phyloP scores from a whole-genome alignment of 768 basidiomycete genomes.

The Candolleomyces efflorescens region DNA sequence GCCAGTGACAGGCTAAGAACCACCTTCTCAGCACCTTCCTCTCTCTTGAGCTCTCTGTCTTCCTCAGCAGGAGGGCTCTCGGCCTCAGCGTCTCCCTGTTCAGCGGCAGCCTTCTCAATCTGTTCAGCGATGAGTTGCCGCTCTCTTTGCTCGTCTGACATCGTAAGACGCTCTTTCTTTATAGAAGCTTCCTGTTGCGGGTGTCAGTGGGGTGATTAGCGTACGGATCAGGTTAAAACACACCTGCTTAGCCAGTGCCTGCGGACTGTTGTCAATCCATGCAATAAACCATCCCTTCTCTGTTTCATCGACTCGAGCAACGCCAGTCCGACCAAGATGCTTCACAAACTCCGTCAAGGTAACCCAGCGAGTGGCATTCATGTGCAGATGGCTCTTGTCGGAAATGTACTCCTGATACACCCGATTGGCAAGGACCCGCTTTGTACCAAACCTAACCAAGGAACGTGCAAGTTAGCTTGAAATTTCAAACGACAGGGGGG shows the following conservation, averaged over 20 bases:
- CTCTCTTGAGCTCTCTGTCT: conserved; percentile 54
- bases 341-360: conserved; percentile 96
- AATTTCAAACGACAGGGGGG: not conserved
- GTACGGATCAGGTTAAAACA: conserved; percentile 16
- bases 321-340: conserved; percentile 78
- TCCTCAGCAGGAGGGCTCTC: conserved; percentile 43
- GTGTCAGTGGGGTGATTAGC: conserved; percentile 7
- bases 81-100: conserved; percentile 31
- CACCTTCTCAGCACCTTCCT: conserved; percentile 69
- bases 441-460: conserved; percentile 74
- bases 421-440: conserved; percentile 89
- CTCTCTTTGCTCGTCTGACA: conserved; percentile 94
- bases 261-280: conserved; percentile 97
- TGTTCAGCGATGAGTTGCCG: conserved; percentile 87
- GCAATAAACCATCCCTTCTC: conserved; percentile 98
- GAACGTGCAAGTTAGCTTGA: conserved; percentile 4
- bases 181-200: conserved; percentile 63
- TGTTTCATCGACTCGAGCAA: conserved; percentile 94
- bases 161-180: conserved; percentile 90
- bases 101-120: conserved; percentile 78
- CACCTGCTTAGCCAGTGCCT: conserved; percentile 87
- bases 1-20: conserved; percentile 61
- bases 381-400: conserved; percentile 92
- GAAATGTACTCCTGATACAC: conserved; percentile 98
- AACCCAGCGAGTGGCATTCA: conserved; percentile 98